Evolutionary conservation across 768 basidiomycete species (phyloP), one percentile per base, ranked within the genome.

Genomic region (Cystobasidium onofrii): DNA sequence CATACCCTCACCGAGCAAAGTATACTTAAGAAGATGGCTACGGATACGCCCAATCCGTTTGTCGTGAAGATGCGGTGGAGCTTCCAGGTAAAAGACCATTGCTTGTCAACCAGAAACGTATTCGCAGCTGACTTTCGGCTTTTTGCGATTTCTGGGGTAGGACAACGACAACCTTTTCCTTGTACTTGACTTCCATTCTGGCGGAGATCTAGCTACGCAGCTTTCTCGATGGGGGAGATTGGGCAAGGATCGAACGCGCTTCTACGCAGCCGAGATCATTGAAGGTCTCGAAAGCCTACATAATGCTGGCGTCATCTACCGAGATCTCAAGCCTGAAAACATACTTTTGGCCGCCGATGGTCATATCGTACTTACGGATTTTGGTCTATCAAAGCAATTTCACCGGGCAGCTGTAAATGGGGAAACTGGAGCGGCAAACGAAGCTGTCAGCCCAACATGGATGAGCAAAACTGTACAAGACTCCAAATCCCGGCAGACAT

Each of bases 1-100:
- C 96, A 98, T 82, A 98, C 95, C 1, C 84, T 96, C 75, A 95
- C 94, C 1, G 96, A 99, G 82, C 92, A 98, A 81, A 89, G 90
- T 7, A 95, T 99, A 36, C 83, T 99, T 79, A 93, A 91, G 82
- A 85, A 91, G 52, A 94, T 97, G 89, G 90, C 92, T 0, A 88
- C 89, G 78, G 86, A 87, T 73, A 85, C 86, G 77, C 60, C 76
- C 23, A 92, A 97, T 80, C 92, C 92, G 13, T 99, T 98, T 81
- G 90, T 98, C 65, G 92, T 97, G 75, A 91, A 89, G 81, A 86
- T 99, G 20, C 91, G 92, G 87, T 94, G 91, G 89, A 90, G 90
- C 82, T 99, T 98, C 83, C 94, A 97, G 82, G 78, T 78, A 15
- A 36, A 27, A 63, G 9, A 61, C 75, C 34, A 75, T 34, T 29